Base-by-base conservation (phyloP, 2,329 filamentous ascomycete species). In the Trichoderma sp. region DNA sequence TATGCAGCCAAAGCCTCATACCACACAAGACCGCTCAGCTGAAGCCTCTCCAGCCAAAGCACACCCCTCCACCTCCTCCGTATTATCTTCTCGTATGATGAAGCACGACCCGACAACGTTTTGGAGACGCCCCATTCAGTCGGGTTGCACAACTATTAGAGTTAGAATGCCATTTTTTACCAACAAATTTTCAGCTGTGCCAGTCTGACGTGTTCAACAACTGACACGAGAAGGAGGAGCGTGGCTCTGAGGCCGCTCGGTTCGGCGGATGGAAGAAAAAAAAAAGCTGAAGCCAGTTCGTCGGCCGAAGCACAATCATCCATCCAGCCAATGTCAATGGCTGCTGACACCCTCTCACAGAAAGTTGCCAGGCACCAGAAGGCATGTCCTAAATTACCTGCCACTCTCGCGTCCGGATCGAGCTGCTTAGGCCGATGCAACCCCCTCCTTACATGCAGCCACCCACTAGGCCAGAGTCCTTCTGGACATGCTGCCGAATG, bases 31-130 rank as follows among this genome's bases (percentile, higher is more conserved):
- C 62, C 8, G 2, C 5, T 56, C 35, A 58, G 63, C 55, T 58
- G 55, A 35, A 35, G 7, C 35, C n/a, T 11, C 14, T 31, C 24
- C 40, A 24, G 3, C 52, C 24, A 64, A 31, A 64, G 13, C 43
- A 49, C 24, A 40, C 62, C 62, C 63, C 61, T 43, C 53, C 52
- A 7, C 52, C 33, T 35, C 63, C 40, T 59, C 63, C 40, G 40
- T 40, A 58, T 66, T 40, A 55, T 66, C 24, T 29, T 31, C 63
- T 59, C 63, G 37, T 66, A 59, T 66, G 27, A 24, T 59, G 29
- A 52, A 31, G 21, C 31, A 29, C 55, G 21, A 66, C 47, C 8
- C 63, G 63, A 59, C 63, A n/a, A 66, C 55, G 59, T 66, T 40
- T 59, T 40, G 55, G 29, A 29, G 27, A 43, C 21, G 16, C 43